Evolutionary conservation across 1,284 basidiomycete genomes (phyloP).

Genomic region (Porogramme epimiltina): DNA sequence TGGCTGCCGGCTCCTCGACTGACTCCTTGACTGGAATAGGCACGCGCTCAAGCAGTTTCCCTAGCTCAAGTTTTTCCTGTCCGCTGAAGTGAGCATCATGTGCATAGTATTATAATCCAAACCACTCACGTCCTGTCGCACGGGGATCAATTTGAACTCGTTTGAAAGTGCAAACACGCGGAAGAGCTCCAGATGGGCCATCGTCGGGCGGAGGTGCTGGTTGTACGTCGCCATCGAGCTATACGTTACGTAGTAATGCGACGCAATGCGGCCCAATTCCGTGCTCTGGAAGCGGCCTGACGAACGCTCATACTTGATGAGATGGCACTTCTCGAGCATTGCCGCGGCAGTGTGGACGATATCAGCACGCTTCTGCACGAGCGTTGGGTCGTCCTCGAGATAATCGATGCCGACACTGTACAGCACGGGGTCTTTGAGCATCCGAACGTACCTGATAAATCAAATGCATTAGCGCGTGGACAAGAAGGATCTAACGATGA

Average conservation of each 20-base stretch:
- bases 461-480: not conserved
- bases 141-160: slow-evolving; percentile 95
- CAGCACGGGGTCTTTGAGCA: slow-evolving; percentile 88
- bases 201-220: slow-evolving; percentile 87
- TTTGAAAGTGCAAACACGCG: slow-evolving; percentile 96
- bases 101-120: slow-evolving; percentile 51
- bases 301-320: slow-evolving; percentile 92
- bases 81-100: not conserved
- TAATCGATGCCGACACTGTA: slow-evolving; percentile 94
- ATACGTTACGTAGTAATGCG: slow-evolving; percentile 96
- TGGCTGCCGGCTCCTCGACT: slow-evolving; percentile 94
- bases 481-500: slow-evolving; percentile 16
- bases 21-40: slow-evolving; percentile 98
- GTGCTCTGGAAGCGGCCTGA: slow-evolving; percentile 90
- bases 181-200: slow-evolving; percentile 92
- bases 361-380: slow-evolving; percentile 95
- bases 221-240: slow-evolving; percentile 97
- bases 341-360: slow-evolving; percentile 94
- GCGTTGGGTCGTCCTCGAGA: slow-evolving; percentile 79
- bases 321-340: slow-evolving; percentile 90
- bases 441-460: slow-evolving; percentile 82
- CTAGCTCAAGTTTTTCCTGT: slow-evolving; percentile 87
- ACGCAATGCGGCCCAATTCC: slow-evolving; percentile 93
- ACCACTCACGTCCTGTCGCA: slow-evolving; percentile 38
- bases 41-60: slow-evolving; percentile 93